Conservation (phyloP, 768 basidiomycete species). For the Hypsizygus marmoreus region DNA sequence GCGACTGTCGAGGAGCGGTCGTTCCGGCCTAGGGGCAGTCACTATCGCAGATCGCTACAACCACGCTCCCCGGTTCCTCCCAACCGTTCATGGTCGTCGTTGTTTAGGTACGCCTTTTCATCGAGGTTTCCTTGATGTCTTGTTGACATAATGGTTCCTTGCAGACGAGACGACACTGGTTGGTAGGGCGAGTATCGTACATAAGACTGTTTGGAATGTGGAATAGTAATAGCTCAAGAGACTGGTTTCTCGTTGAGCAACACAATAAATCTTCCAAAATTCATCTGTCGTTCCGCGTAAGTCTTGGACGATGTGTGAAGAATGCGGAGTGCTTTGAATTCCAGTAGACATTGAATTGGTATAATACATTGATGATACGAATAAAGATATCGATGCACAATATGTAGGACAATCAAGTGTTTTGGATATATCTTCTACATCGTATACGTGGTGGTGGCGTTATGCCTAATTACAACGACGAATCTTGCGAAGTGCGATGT, state of each 20-base stretch:
- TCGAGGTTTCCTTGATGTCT: neutral
- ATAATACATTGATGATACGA: too few species aligned
- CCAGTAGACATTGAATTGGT: too few species aligned
- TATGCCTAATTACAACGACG: too few species aligned
- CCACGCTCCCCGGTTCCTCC: neutral
- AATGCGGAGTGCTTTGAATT: too few species aligned
- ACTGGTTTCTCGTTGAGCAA: conserved; percentile 11
- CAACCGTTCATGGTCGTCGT: conserved; percentile 2
- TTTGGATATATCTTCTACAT: too few species aligned
- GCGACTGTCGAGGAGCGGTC: neutral
- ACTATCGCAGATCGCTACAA: conserved; percentile 8
- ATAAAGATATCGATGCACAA: too few species aligned
- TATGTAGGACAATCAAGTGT: too few species aligned
- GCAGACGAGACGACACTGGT: conserved; percentile 8
- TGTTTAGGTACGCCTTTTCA: conserved; percentile 7
- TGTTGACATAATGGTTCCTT: neutral
- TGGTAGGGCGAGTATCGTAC: conserved; percentile 3
- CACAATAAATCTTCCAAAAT: conserved; percentile 2
- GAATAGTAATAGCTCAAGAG: conserved; percentile 10
- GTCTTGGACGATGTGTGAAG: too few species aligned
- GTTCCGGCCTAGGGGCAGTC: conserved; percentile 9
- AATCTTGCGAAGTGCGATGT: too few species aligned
- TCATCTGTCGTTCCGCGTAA: too few species aligned
- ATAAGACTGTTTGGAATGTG: conserved; percentile 9
- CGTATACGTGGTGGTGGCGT: too few species aligned